Base-by-base conservation (phyloP, 352 stramenopile genomes). In the Phytophthora chlamydospora region DNA sequence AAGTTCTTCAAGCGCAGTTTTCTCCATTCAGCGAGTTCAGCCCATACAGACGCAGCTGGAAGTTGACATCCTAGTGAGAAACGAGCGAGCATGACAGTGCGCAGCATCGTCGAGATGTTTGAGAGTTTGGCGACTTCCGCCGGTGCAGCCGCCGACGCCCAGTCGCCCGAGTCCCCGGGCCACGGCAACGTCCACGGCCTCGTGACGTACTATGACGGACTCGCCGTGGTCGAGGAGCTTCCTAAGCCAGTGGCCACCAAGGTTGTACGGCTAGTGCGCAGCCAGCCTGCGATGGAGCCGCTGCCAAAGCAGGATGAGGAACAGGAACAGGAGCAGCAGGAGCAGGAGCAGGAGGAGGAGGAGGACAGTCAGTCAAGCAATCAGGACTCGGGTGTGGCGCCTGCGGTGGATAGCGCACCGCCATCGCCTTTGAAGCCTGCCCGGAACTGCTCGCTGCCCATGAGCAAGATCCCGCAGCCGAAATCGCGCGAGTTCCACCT, bases 91-190 rank as follows among this genome's bases (percentile, higher is more conserved):
- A 76, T 76, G 68, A 76, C 56, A 59, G 68, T 76, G 43, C 62
- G 58, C 53, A 69, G 51, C 49, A 73, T 76, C 48, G 62, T 76
- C 16, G 32, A 66, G 48, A 69, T 73, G 68, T 76, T 76, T 32
- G 68, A 76, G 46, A 66, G 41, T 39, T 57, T 76, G 52, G 58
- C 68, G 10, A 29, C 49, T 12, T 69, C 52, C 7, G n/a, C 36
- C 0, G 43, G 21, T 29, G 34, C 46, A 14, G 57, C 53, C 33
- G n/a, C 39, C 24, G n/a, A 46, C 33, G 24, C 31, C 6, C 43
- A 63, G 11, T 11, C 36, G n/a, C 38, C 36, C 13, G 54, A 72
- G 38, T 69, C 57, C 4, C 40, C 43, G 3, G 53, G 53, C 36
- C 62, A 40, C 14, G 47, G 43, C 19, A 70, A 68, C 38, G 68